These are phyloP conservation scores for Lipomyces orientalis DNA, from an alignment of 805 yeast genomes.

Conservation along the genomic window DNA sequence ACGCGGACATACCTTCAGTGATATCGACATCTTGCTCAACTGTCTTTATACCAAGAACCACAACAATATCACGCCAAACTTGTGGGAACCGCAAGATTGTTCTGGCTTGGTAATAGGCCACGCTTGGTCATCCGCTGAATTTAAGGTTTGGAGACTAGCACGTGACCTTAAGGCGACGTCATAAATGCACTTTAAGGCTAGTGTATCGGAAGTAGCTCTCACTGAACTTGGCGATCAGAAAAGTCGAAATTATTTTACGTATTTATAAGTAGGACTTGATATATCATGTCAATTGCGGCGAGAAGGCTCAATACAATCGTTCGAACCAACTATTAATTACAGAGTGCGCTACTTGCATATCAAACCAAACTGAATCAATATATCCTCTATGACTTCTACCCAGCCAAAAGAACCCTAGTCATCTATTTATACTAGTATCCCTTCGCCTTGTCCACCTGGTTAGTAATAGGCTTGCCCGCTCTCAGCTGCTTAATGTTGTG, in stretches of 20 bases:
- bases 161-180: not conserved
- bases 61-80: not conserved
- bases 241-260: not conserved
- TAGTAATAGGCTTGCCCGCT: conserved; percentile 25
- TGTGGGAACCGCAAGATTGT: not conserved
- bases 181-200: no score
- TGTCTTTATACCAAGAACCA: not conserved
- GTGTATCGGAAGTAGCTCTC: no score
- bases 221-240: no score
- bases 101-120: not conserved
- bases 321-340: not conserved
- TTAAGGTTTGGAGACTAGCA: not conserved
- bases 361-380: not conserved
- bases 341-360: not conserved
- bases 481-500: conserved; percentile 28
- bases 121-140: not conserved
- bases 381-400: not conserved
- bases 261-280: no score
- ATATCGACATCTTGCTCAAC: not conserved
- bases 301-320: no score
- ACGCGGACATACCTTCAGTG: not conserved
- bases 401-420: not conserved
- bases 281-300: no score
- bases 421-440: conserved; percentile 19
- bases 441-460: conserved; percentile 26